These are phyloP conservation scores for Talaromyces piceae DNA, from an alignment of 2,329 filamentous ascomycete species.

Conservation along the genomic window DNA sequence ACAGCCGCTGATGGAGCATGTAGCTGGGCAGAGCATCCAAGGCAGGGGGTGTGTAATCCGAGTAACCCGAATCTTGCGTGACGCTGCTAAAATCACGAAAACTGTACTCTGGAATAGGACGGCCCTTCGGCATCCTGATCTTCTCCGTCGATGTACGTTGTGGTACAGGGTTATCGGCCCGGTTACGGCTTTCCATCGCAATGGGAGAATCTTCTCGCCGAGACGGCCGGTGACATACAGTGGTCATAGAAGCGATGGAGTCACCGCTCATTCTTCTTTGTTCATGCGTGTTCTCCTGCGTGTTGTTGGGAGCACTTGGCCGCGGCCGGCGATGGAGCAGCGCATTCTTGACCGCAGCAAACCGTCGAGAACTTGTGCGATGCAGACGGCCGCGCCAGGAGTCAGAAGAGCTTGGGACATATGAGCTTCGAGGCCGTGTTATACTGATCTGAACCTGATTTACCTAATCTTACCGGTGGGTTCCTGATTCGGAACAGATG, in stretches of 20 bases:
- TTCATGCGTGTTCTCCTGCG: conserved; percentile 10
- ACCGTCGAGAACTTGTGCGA: not conserved
- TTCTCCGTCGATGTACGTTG: not conserved
- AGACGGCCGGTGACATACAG: conserved; percentile 28
- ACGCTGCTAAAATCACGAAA: not conserved
- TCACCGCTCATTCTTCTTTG: conserved; percentile 27
- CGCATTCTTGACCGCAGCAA: conserved; percentile 4
- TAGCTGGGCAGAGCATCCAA: conserved; percentile 17
- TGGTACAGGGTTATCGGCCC: not conserved
- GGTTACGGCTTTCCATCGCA: not conserved
- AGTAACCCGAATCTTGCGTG: conserved; percentile 6
- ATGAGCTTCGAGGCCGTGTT: too few species aligned
- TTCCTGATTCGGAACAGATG: not conserved
- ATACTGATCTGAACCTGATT: not conserved
- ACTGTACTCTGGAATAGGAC: conserved; percentile 13
- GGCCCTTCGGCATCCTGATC: not conserved
- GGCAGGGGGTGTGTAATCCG: conserved; percentile 12
- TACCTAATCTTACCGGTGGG: conserved; percentile 3
- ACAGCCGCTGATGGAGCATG: conserved; percentile 15
- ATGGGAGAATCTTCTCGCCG: conserved; percentile 20
- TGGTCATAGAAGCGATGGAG: conserved; percentile 23
- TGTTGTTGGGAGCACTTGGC: not conserved
- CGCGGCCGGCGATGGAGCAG: not conserved
- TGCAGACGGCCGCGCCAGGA: not conserved
- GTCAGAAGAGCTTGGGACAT: not conserved